Evolutionary conservation across 2,329 filamentous ascomycete species (phyloP), one percentile per base, ranked within the genome.

Genomic region (Trichoderma sp.): DNA sequence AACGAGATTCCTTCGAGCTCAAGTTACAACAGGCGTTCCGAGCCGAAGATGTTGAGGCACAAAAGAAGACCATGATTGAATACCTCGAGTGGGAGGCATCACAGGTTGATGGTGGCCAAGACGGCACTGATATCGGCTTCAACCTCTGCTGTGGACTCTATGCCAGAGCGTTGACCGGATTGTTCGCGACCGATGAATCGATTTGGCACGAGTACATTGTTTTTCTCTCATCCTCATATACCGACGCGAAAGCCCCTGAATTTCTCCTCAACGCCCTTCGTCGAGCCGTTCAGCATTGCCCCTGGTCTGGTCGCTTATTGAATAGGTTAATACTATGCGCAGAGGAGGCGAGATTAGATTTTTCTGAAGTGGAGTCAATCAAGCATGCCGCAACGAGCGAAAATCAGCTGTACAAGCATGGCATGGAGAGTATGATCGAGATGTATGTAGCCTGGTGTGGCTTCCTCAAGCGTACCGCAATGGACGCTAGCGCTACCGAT

Each of bases 381-480:
- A 99, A 99, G 80, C 93, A 97, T 79, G 90, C 90, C 55, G 96
- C 96, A 7, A 98, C 94, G 0, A 93, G 91, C 76, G 93, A 93
- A 29, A 91, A 93, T 10, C 85, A 96, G 53, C 85, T 98, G 5
- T 94, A 97, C 77, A 90, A 92, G 72, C 90, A 93, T 71, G 94
- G 94, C 29, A 91, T 97, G 85, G 89, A 93, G 61, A 92, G 94
- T 73, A 89, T 97, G 37, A 87, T 98, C 70, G 93, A 97, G 75
- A 93, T 98, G 76, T 94, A 97, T 76, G 89, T 93, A 65, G 91
- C 94, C 0, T 99, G 96, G 96, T 97, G 95, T 76, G 94, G 93
- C 61, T 98, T 95, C 74, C 85, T 99, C 24, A 93, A 95, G 73
- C 91, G 96, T 29, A 90, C 90, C 60, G 93, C 95, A 21, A 94